A percentile compares a stretch with the other conserved stretches of the same genome.
Conservation (phyloP, 371 early-diverging fungal species). For the Zychaea mexicana region DNA sequence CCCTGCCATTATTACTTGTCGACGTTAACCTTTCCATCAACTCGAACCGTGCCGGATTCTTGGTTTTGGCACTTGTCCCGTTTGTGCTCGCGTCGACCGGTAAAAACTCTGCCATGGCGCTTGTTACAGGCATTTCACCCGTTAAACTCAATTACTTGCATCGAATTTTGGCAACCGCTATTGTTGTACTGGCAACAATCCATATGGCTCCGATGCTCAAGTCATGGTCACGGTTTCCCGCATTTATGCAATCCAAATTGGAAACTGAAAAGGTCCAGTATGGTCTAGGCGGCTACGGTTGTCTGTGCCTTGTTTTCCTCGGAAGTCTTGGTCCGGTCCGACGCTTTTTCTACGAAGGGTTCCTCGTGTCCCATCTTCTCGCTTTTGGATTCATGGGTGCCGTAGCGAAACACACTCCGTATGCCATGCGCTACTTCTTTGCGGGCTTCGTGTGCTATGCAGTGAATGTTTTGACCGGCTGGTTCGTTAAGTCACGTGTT, state of each 20-base stretch:
- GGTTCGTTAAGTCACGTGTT: slow-evolving; percentile 54
- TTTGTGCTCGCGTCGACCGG: slow-evolving; percentile 61
- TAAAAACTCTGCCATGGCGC: slow-evolving; percentile 55
- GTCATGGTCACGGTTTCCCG: slow-evolving; percentile 51
- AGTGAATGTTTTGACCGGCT: slow-evolving; percentile 54
- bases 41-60: slow-evolving; percentile 62
- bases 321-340: slow-evolving; percentile 57
- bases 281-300: slow-evolving; percentile 55
- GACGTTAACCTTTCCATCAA: slow-evolving; percentile 49
- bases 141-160: slow-evolving; percentile 55
- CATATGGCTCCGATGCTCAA: slow-evolving; percentile 54
- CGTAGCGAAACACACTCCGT: slow-evolving; percentile 59
- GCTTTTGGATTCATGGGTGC: slow-evolving; percentile 53
- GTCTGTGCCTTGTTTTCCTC: slow-evolving; percentile 50
- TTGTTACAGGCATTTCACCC: slow-evolving; percentile 58
- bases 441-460: slow-evolving; percentile 52
- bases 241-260: slow-evolving; percentile 40
- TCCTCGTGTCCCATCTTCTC: slow-evolving; percentile 51
- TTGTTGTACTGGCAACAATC: slow-evolving; percentile 50
- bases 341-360: slow-evolving; percentile 48
- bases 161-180: slow-evolving; percentile 46
- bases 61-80: slow-evolving; percentile 54
- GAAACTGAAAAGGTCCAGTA: slow-evolving; percentile 48
- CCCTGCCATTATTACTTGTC: slow-evolving; percentile 42
- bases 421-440: slow-evolving; percentile 63